Percentiles rank a stretch among this genome's conserved stretches.
These are phyloP conservation scores for Candida easanensis DNA, from an alignment of 805 yeast species.

Conservation along the genomic window DNA sequence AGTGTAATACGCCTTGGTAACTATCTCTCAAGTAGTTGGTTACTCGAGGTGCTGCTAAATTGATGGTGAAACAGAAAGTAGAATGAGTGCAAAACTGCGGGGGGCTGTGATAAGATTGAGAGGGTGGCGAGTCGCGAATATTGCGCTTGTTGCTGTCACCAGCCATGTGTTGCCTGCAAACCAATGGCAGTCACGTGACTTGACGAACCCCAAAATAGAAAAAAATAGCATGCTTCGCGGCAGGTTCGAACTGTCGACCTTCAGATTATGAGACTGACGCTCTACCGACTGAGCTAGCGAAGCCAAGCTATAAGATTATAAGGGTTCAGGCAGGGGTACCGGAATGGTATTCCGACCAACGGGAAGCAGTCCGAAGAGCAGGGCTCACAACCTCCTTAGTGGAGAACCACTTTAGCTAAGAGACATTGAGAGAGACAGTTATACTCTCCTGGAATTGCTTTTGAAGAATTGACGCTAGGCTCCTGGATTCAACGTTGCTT, in stretches of 20 bases:
- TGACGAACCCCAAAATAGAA: neutral
- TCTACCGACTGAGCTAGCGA: constrained; percentile 56
- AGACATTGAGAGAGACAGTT: too few species aligned
- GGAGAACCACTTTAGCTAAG: too few species aligned
- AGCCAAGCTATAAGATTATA: constrained; percentile 26
- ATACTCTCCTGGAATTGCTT: too few species aligned
- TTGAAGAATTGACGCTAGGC: too few species aligned
- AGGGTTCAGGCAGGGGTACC: neutral
- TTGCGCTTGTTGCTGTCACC: constrained; percentile 3
- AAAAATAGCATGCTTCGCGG: constrained; percentile 40
- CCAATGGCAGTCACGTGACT: neutral
- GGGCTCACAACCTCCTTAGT: too few species aligned
- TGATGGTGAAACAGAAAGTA: neutral
- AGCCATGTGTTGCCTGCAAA: neutral
- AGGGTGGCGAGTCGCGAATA: constrained; percentile 2
- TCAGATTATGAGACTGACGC: constrained; percentile 59
- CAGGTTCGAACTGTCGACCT: constrained; percentile 57
- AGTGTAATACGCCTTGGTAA: neutral
- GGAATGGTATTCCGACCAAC: too few species aligned
- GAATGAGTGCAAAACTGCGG: neutral
- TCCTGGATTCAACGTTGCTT: too few species aligned
- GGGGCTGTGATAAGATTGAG: neutral
- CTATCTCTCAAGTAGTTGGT: neutral
- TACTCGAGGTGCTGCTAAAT: neutral
- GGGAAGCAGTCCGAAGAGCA: too few species aligned